Conservation (phyloP, 768 basidiomycete species). For the Serendipita vermifera region DNA sequence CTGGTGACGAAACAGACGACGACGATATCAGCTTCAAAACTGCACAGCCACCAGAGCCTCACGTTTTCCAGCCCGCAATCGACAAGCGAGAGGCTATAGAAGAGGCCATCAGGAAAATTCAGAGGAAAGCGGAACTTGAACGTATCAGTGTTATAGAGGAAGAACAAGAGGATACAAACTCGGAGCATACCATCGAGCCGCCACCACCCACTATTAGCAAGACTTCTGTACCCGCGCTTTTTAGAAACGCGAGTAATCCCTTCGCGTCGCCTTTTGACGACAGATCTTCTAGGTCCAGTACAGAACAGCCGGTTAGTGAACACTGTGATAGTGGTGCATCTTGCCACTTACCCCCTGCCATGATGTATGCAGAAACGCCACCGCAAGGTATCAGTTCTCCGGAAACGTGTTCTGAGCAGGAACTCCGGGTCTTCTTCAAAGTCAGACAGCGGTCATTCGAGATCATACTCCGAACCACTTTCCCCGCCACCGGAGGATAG, state of each 20-base stretch:
- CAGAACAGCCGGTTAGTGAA: too few relatives aligned
- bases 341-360: too few relatives aligned
- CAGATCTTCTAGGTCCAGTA: too few relatives aligned
- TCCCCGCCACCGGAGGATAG: not conserved
- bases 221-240: not conserved
- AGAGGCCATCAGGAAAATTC: conserved; percentile 2
- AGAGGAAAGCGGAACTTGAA: not conserved
- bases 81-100: conserved; percentile 1
- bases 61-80: not conserved
- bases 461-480: not conserved
- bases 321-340: too few relatives aligned
- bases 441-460: not conserved
- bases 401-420: conserved; percentile 5
- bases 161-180: not conserved
- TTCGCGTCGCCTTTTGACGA: too few relatives aligned
- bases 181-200: not conserved
- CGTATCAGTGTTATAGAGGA: not conserved
- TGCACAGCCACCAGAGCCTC: not conserved
- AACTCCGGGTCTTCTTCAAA: not conserved
- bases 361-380: too few relatives aligned
- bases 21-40: not conserved
- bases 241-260: conserved; percentile 3
- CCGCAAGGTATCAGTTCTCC: conserved; percentile 4
- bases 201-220: too few relatives aligned
- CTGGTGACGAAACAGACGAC: not conserved